A percentile compares a stretch with the other conserved stretches of the same genome.
Evolutionary conservation across 805 yeast species (phyloP).

Genomic region (Candida hungchunana): DNA sequence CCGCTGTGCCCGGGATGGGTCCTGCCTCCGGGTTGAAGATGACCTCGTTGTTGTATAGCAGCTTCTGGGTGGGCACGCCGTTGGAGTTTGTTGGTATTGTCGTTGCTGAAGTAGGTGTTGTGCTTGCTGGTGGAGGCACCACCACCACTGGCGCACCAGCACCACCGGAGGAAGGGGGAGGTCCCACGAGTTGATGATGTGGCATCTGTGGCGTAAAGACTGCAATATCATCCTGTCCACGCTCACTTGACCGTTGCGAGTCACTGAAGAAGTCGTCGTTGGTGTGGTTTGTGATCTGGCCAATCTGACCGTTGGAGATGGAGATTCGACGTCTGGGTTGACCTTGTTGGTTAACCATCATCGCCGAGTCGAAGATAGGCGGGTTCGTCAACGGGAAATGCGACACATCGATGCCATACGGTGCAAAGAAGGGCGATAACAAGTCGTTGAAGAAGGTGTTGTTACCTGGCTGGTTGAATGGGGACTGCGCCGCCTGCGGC

Average conservation of each 20-base stretch:
- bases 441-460: slow-evolving; percentile 29
- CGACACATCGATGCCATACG: slow-evolving; percentile 39
- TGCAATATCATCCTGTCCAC: slow-evolving; percentile 8
- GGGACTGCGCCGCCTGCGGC: neutral
- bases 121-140: slow-evolving; percentile 6
- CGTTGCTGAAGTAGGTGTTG: slow-evolving; percentile 10
- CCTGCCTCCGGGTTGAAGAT: slow-evolving; percentile 48
- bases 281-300: slow-evolving; percentile 53
- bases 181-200: slow-evolving; percentile 2
- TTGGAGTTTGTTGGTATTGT: slow-evolving; percentile 14
- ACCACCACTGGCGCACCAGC: neutral
- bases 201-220: slow-evolving; percentile 1
- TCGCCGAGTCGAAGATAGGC: slow-evolving; percentile 42
- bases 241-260: slow-evolving; percentile 7
- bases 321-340: slow-evolving; percentile 60
- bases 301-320: slow-evolving; percentile 81
- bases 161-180: too few species aligned
- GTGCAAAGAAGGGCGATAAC: slow-evolving; percentile 39
- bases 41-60: slow-evolving; percentile 45
- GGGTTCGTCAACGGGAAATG: slow-evolving; percentile 43
- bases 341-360: slow-evolving; percentile 33
- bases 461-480: slow-evolving; percentile 6
- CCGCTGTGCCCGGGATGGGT: slow-evolving; percentile 62
- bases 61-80: slow-evolving; percentile 39
- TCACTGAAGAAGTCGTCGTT: slow-evolving; percentile 27